phyloP scores from a whole-genome alignment of 2,329 filamentous ascomycete genomes.

The Fusarium sp. region DNA sequence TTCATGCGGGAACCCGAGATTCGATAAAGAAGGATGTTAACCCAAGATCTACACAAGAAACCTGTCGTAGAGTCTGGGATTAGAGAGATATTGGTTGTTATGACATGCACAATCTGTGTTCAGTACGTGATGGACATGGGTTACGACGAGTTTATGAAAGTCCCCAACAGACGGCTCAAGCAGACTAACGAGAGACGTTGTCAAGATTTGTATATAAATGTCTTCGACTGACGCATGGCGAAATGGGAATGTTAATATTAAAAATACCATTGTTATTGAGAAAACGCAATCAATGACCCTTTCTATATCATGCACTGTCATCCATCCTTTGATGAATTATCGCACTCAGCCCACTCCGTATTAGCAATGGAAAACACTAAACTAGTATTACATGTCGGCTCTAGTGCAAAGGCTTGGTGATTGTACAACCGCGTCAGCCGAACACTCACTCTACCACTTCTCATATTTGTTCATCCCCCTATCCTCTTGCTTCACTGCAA shows the following conservation, averaged over 20 bases:
- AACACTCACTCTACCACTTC: conserved; percentile 5
- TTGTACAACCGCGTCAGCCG: conserved; percentile 21
- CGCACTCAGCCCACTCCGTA: neutral
- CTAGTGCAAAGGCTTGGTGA: conserved; percentile 3
- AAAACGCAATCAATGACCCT: conserved; percentile 1
- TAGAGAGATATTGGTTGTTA: conserved; percentile 18
- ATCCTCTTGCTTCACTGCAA: neutral
- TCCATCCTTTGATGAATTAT: neutral
- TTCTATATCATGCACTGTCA: conserved; percentile 13
- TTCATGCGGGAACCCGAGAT: conserved; percentile 59
- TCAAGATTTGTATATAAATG: conserved; percentile 5
- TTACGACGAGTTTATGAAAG: neutral
- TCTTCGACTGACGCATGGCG: neutral
- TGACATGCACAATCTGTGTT: conserved; percentile 8
- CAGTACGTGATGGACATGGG: neutral
- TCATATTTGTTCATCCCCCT: neutral
- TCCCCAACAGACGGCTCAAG: conserved; percentile 14
- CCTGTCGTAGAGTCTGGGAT: conserved; percentile 23
- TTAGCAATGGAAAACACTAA: conserved; percentile 5
- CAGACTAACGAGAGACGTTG: conserved; percentile 30
- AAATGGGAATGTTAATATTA: neutral
- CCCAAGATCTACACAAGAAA: neutral
- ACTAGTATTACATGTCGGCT: conserved; percentile 29
- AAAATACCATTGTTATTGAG: neutral
- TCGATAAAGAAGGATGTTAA: conserved; percentile 43